Conservation (phyloP, 306 rosid species). For the Elaeagnus macrophylla region DNA sequence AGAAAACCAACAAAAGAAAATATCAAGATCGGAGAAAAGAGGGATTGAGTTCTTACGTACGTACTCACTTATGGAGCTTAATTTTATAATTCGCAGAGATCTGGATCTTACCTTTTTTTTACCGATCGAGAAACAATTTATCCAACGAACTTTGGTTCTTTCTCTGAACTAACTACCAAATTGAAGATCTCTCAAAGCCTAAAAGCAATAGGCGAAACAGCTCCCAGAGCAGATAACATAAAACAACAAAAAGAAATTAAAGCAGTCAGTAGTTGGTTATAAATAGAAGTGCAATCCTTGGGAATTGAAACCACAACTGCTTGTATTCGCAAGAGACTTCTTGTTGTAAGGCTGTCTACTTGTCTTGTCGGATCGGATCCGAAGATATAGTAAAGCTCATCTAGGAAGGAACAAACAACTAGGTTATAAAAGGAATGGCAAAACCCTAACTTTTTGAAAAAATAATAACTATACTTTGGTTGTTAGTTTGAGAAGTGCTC, state of each 20-base stretch:
- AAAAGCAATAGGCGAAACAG: too few relatives aligned
- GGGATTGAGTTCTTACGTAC: too few relatives aligned
- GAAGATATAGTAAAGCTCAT: conserved; percentile 15
- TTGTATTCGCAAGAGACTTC: conserved; percentile 15
- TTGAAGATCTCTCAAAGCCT: too few relatives aligned
- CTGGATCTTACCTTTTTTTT: too few relatives aligned
- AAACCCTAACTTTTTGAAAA: conserved; percentile 31
- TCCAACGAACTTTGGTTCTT: too few relatives aligned
- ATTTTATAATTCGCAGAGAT: too few relatives aligned
- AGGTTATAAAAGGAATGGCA: conserved; percentile 22
- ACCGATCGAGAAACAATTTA: too few relatives aligned
- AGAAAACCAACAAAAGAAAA: too few relatives aligned
- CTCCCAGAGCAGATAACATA: not conserved
- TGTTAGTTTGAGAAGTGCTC: conserved; percentile 18
- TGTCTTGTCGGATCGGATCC: conserved; percentile 52
- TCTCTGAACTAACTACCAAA: too few relatives aligned
- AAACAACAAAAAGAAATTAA: not conserved
- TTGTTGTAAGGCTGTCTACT: conserved; percentile 13
- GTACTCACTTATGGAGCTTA: too few relatives aligned
- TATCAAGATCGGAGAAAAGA: too few relatives aligned
- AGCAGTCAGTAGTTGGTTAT: conserved; percentile 14
- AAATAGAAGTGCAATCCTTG: conserved; percentile 18
- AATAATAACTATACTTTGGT: not conserved
- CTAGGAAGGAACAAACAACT: conserved; percentile 10
- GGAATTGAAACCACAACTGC: conserved; percentile 34